These are phyloP conservation scores for Colletotrichum tofieldiae DNA, from an alignment of 2,329 filamentous ascomycete genomes.

Conservation along the genomic window DNA sequence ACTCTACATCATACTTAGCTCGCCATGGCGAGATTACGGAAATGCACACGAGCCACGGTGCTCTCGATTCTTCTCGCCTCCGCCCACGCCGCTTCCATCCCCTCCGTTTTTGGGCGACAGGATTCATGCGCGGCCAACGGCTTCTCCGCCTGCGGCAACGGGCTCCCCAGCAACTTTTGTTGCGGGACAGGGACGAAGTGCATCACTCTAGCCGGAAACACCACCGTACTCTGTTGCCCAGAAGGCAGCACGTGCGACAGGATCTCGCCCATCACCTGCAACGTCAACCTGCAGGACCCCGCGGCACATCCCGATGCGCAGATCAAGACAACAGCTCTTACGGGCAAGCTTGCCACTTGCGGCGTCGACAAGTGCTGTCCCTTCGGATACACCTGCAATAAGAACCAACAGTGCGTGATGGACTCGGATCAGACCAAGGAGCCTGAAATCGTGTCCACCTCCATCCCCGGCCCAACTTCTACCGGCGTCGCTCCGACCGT, in stretches of 20 bases:
- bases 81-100: constrained; percentile 57
- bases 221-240: constrained; percentile 82
- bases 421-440: constrained; percentile 65
- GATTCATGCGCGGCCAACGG: constrained; percentile 66
- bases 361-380: constrained; percentile 75
- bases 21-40: constrained; percentile 49
- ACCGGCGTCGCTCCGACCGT: constrained; percentile 46
- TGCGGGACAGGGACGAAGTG: constrained; percentile 72
- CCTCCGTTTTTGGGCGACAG: constrained; percentile 59
- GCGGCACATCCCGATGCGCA: constrained; percentile 68
- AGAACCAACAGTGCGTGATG: constrained; percentile 63
- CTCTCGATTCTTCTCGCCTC: constrained; percentile 56
- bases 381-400: constrained; percentile 77
- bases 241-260: constrained; percentile 68
- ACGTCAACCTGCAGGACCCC: constrained; percentile 74
- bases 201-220: constrained; percentile 73
- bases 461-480: constrained; percentile 43
- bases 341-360: constrained; percentile 70
- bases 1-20: neutral
- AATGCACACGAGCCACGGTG: constrained; percentile 55
- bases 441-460: constrained; percentile 47
- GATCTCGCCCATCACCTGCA: constrained; percentile 77
- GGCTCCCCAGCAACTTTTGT: constrained; percentile 77
- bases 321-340: constrained; percentile 77
- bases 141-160: constrained; percentile 68